Conservation (phyloP, 2,329 filamentous ascomycete species). For the Acarospora socialis region DNA sequence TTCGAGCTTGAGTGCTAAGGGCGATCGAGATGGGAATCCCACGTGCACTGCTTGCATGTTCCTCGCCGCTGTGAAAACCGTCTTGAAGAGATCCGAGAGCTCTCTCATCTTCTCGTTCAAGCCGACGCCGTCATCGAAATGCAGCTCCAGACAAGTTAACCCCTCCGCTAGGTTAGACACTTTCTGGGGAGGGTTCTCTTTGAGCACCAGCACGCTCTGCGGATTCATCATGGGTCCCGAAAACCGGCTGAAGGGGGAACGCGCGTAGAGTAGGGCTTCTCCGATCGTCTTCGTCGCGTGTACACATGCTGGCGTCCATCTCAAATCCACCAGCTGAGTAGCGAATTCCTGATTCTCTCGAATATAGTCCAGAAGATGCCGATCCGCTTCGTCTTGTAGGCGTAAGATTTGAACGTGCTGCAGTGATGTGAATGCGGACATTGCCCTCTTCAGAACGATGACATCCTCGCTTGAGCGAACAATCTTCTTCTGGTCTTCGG, state of each 20-base stretch:
- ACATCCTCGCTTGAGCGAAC: conserved; percentile 38
- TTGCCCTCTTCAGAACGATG: conserved; percentile 37
- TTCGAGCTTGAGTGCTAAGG: conserved; percentile 43
- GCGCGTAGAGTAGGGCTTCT: conserved; percentile 40
- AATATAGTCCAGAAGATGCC: conserved; percentile 38
- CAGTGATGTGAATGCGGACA: conserved; percentile 43
- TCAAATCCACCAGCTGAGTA: conserved; percentile 35
- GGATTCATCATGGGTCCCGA: conserved; percentile 49
- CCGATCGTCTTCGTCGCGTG: conserved; percentile 47
- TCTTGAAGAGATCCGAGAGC: conserved; percentile 42
- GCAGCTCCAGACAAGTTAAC: conserved; percentile 48
- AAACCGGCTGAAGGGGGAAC: conserved; percentile 44
- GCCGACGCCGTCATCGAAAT: conserved; percentile 45
- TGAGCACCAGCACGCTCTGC: conserved; percentile 39
- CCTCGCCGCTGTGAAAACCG: conserved; percentile 43
- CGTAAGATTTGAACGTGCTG: conserved; percentile 52
- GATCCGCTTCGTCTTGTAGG: conserved; percentile 45
- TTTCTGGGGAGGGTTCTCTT: conserved; percentile 31
- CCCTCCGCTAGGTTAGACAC: conserved; percentile 39
- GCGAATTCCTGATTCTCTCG: conserved; percentile 30
- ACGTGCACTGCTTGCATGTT: conserved; percentile 51
- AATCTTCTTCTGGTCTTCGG: conserved; percentile 37
- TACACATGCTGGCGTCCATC: conserved; percentile 49
- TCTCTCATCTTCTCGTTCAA: conserved; percentile 43
- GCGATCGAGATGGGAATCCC: conserved; percentile 45